Percentiles rank a stretch among this genome's conserved stretches.
These are phyloP conservation scores for Geosmithia morbida DNA, from an alignment of 2,329 filamentous ascomycete species.

Conservation along the genomic window DNA sequence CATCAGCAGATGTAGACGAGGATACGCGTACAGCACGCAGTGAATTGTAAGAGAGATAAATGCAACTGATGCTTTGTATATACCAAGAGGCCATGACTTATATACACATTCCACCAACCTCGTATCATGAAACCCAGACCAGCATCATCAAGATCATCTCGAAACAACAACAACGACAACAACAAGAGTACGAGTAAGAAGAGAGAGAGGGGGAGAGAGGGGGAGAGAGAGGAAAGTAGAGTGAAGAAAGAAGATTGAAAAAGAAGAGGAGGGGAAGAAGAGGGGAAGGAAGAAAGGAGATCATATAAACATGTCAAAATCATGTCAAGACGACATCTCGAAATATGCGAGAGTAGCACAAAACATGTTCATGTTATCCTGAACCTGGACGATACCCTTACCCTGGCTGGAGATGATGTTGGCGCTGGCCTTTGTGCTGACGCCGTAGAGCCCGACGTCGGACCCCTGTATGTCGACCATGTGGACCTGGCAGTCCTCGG, in stretches of 20 bases:
- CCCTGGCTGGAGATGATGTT: slow-evolving; percentile 60
- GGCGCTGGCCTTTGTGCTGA: slow-evolving; percentile 60
- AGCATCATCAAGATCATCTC: no score
- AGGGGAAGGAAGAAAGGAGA: background rate
- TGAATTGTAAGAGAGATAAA: no score
- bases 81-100: no score
- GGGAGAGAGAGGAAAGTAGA: background rate
- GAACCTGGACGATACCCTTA: slow-evolving; percentile 22
- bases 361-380: slow-evolving; percentile 51
- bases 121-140: no score
- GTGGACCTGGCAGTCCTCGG: slow-evolving; percentile 61
- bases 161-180: no score
- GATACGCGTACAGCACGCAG: no score
- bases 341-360: slow-evolving; percentile 36
- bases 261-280: background rate
- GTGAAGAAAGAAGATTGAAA: background rate
- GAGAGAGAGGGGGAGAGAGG: no score
- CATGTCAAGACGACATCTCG: background rate
- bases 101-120: no score
- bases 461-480: slow-evolving; percentile 59
- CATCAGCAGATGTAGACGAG: no score
- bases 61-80: no score
- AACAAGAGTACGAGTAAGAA: no score
- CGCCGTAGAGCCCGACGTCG: slow-evolving; percentile 48
- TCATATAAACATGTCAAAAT: no score